phyloP scores from a whole-genome alignment of 495 filamentous ascomycete species.

The Lasiosphaeris hirsuta region DNA sequence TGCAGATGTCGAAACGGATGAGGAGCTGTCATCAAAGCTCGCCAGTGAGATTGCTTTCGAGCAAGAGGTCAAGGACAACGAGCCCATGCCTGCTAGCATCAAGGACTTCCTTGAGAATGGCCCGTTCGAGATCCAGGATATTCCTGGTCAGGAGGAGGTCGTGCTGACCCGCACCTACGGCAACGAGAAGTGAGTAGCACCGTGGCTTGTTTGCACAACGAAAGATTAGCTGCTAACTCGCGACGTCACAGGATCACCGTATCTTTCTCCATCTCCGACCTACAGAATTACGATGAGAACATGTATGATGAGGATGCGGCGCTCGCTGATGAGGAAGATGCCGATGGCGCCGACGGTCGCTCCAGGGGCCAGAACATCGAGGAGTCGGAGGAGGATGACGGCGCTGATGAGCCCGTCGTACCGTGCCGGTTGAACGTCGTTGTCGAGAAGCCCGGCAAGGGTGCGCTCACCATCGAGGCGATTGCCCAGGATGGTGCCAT shows the following conservation, averaged over 20 bases:
- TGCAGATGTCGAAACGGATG: slow-evolving; percentile 52
- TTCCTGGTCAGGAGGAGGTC: slow-evolving; percentile 81
- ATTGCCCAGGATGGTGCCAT: slow-evolving; percentile 82
- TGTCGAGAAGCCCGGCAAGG: slow-evolving; percentile 75
- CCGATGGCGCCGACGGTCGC: slow-evolving; percentile 31
- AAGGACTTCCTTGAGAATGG: slow-evolving; percentile 71
- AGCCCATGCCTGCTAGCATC: slow-evolving; percentile 58
- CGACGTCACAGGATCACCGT: slow-evolving; percentile 69
- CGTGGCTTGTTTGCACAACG: neutral
- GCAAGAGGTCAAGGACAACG: slow-evolving; percentile 53
- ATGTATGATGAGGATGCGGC: slow-evolving; percentile 52
- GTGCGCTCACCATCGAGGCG: slow-evolving; percentile 83
- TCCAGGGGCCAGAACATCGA: slow-evolving; percentile 44
- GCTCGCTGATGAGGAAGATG: slow-evolving; percentile 64
- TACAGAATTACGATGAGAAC: slow-evolving; percentile 65
- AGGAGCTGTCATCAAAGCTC: slow-evolving; percentile 75
- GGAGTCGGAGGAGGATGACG: slow-evolving; percentile 44
- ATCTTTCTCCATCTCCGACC: slow-evolving; percentile 88
- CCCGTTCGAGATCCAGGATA: slow-evolving; percentile 71
- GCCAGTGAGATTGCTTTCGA: slow-evolving; percentile 71
- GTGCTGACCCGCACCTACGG: slow-evolving; percentile 76
- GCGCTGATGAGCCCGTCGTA: slow-evolving; percentile 58
- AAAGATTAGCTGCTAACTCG: slow-evolving; percentile 16
- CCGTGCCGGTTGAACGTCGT: slow-evolving; percentile 82
- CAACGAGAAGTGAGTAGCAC: slow-evolving; percentile 70